Conservation (phyloP, 306 rosid genomes). For the Heteromeles arbutifolia region DNA sequence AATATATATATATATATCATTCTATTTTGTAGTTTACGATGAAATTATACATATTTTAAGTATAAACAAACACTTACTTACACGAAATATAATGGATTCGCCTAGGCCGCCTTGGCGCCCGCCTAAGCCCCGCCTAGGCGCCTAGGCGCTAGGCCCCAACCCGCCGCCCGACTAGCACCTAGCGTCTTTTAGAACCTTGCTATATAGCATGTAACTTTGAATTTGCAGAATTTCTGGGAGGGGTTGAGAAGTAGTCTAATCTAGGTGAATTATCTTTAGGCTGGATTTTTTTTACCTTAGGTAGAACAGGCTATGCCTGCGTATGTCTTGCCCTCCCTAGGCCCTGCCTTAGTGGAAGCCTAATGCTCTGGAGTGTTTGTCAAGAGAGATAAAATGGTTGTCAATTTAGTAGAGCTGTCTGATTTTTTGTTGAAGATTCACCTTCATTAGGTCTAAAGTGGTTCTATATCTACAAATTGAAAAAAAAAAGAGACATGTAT, state of each 20-base stretch:
- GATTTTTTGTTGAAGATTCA: neutral
- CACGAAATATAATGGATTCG: too few relatives aligned
- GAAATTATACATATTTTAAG: too few relatives aligned
- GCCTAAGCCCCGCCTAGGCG: too few relatives aligned
- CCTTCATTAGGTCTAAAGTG: neutral
- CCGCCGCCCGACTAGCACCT: too few relatives aligned
- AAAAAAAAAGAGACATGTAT: too few relatives aligned
- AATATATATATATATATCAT: too few relatives aligned
- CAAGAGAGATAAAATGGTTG: neutral
- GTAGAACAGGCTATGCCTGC: neutral
- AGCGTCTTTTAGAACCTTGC: too few relatives aligned
- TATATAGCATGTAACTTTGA: neutral
- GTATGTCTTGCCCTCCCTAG: neutral
- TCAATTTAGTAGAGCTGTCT: neutral
- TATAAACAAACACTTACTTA: too few relatives aligned
- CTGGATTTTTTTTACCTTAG: neutral
- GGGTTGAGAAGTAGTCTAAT: neutral
- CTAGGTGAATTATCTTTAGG: neutral
- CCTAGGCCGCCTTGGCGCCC: too few relatives aligned
- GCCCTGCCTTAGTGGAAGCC: neutral
- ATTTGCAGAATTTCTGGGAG: neutral
- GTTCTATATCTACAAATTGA: neutral
- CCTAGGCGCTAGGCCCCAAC: too few relatives aligned
- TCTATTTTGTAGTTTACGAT: too few relatives aligned
- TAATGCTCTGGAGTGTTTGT: neutral